These are phyloP conservation scores for Penicillium aurantiogriseum DNA, from an alignment of 2,329 filamentous ascomycete species.

Conservation along the genomic window DNA sequence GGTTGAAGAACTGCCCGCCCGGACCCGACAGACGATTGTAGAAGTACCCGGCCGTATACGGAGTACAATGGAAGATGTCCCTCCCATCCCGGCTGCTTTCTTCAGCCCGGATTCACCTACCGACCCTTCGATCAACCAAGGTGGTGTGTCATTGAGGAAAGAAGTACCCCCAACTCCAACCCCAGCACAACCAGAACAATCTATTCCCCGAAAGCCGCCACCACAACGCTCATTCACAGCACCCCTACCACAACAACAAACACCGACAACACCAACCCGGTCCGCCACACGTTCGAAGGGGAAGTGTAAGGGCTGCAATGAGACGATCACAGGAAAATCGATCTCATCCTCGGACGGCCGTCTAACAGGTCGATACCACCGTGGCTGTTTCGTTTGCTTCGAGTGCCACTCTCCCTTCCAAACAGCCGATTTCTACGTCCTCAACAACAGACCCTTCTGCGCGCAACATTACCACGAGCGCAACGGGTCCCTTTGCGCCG, in stretches of 20 bases:
- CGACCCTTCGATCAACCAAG: slow-evolving; percentile 46
- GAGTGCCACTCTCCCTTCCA: slow-evolving; percentile 78
- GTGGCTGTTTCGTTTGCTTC: slow-evolving; percentile 87
- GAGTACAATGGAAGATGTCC: slow-evolving; percentile 29
- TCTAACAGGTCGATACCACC: slow-evolving; percentile 90
- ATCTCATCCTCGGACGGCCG: slow-evolving; percentile 91
- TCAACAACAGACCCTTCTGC: slow-evolving; percentile 84
- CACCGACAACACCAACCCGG: slow-evolving; percentile 40
- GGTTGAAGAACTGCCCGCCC: slow-evolving; percentile 55
- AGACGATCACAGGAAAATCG: slow-evolving; percentile 82
- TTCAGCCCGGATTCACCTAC: slow-evolving; percentile 49
- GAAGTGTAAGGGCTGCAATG: slow-evolving; percentile 77
- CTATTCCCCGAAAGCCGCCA: slow-evolving; percentile 27
- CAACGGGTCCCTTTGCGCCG: slow-evolving; percentile 80
- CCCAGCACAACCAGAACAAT: slow-evolving; percentile 14
- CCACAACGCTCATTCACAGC: slow-evolving; percentile 28
- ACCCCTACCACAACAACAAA: slow-evolving; percentile 42
- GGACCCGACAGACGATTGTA: slow-evolving; percentile 20
- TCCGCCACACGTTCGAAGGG: slow-evolving; percentile 58
- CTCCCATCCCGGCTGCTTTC: slow-evolving; percentile 31
- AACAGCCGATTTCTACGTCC: slow-evolving; percentile 89
- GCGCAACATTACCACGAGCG: slow-evolving; percentile 88
- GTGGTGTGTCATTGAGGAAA: slow-evolving; percentile 37
- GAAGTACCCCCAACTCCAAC: not conserved
- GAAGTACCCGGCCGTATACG: slow-evolving; percentile 38